Conservation (phyloP, 1,284 basidiomycete species). For the Microstroma glucosiphilum region DNA sequence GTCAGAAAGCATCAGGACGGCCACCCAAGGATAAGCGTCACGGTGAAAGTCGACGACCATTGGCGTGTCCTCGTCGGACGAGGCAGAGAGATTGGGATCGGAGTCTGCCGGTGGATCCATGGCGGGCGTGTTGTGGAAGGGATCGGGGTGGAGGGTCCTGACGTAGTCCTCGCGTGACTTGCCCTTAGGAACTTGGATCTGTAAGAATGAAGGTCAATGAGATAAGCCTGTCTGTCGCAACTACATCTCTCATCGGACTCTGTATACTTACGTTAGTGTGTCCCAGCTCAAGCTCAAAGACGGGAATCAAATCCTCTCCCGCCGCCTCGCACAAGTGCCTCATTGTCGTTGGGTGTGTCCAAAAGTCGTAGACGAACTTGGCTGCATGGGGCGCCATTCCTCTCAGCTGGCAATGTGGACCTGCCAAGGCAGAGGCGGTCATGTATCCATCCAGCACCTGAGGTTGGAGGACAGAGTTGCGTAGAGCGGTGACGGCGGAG, state of each 20-base stretch:
- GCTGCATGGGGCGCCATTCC: slow-evolving; percentile 17
- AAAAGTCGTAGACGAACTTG: slow-evolving; percentile 19
- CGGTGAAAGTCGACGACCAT: slow-evolving; percentile 18
- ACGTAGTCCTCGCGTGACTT: slow-evolving; percentile 9
- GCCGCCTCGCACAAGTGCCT: slow-evolving; percentile 31
- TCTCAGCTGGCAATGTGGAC: slow-evolving; percentile 17
- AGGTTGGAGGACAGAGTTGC: slow-evolving; percentile 26
- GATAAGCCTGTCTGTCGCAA: background rate
- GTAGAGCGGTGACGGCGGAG: slow-evolving; percentile 28
- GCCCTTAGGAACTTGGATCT: slow-evolving; percentile 19
- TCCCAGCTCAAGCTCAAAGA: slow-evolving; percentile 18
- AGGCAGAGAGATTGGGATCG: background rate
- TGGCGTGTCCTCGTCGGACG: slow-evolving; percentile 4
- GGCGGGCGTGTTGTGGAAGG: slow-evolving; percentile 10
- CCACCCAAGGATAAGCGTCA: slow-evolving; percentile 31
- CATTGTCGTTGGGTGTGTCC: slow-evolving; percentile 32
- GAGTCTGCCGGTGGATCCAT: background rate
- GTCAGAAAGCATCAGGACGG: slow-evolving; percentile 38
- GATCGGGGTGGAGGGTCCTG: slow-evolving; percentile 15
- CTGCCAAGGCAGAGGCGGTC: slow-evolving; percentile 6
- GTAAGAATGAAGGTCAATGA: background rate
- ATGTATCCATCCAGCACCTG: slow-evolving; percentile 17
- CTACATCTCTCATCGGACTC: background rate
- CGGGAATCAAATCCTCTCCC: slow-evolving; percentile 32
- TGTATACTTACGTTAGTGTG: slow-evolving; percentile 5